Conservation (phyloP, 2,329 filamentous ascomycete genomes). For the Anthostomella pinea region DNA sequence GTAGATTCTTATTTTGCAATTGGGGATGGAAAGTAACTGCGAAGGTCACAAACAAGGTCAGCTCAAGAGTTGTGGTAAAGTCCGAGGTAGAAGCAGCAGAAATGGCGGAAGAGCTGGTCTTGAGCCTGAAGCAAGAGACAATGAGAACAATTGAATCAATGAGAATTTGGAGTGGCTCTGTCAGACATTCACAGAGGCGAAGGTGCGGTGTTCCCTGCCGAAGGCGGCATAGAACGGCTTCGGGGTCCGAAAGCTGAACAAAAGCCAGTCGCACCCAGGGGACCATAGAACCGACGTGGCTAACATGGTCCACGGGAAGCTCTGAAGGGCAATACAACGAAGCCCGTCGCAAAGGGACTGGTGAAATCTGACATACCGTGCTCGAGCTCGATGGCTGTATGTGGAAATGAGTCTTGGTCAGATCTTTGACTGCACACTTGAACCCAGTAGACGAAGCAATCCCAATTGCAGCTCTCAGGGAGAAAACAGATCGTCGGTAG, state of each 20-base stretch:
- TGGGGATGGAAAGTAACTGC: conserved; percentile 1
- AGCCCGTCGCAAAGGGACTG: background rate
- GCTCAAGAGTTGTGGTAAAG: background rate
- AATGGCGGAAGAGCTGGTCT: background rate
- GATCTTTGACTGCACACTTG: background rate
- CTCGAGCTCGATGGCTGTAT: background rate
- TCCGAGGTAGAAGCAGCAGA: background rate
- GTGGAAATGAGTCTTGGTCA: background rate
- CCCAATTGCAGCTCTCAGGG: background rate
- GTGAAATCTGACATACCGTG: background rate
- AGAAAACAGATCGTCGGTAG: background rate
- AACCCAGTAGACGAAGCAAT: conserved; percentile 1
- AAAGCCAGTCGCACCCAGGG: too few species aligned
- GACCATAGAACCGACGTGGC: too few species aligned
- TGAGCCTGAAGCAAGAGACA: too few species aligned
- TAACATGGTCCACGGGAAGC: too few species aligned
- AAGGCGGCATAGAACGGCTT: background rate
- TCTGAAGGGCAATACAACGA: background rate
- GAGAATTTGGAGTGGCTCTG: background rate
- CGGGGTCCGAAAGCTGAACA: background rate
- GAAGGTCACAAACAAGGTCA: background rate
- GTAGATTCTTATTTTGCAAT: background rate
- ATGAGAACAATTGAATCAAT: background rate
- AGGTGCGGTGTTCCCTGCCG: background rate
- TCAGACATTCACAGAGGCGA: background rate